Percentiles rank a stretch among this genome's conserved stretches.
Evolutionary conservation across 2,329 filamentous ascomycete genomes (phyloP).

Genomic region (Calonectria hawksworthii): DNA sequence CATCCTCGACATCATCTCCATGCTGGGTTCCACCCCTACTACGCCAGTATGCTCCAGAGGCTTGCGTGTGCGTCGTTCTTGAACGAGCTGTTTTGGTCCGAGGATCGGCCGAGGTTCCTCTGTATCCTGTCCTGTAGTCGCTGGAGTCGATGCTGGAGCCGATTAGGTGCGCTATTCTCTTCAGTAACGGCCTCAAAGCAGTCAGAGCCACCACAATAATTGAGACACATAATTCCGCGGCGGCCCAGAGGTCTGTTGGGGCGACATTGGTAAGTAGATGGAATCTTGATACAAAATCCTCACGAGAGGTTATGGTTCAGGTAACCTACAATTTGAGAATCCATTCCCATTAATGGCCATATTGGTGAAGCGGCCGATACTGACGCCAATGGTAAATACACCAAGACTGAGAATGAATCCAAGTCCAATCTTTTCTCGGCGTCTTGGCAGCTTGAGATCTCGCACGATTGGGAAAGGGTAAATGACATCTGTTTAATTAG

Average conservation of each 20-base stretch:
- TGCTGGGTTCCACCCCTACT: background rate
- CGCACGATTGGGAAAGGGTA: slow-evolving; percentile 40
- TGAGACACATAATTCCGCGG: slow-evolving; percentile 34
- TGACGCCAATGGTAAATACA: slow-evolving; percentile 38
- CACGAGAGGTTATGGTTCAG: background rate
- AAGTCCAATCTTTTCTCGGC: slow-evolving; percentile 39
- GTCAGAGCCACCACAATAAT: slow-evolving; percentile 34
- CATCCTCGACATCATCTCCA: background rate
- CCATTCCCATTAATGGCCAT: slow-evolving; percentile 27
- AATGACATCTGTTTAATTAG: slow-evolving; percentile 27
- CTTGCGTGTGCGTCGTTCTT: background rate
- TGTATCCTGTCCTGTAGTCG: slow-evolving; percentile 9
- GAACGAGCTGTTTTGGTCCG: background rate
- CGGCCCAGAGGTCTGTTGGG: slow-evolving; percentile 32
- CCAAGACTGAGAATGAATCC: slow-evolving; percentile 36
- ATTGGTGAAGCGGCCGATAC: slow-evolving; percentile 39
- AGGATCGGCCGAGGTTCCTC: background rate
- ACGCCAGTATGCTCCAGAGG: slow-evolving; percentile 16
- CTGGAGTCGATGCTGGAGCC: slow-evolving; percentile 4
- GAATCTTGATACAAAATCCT: background rate
- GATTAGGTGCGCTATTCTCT: slow-evolving; percentile 22
- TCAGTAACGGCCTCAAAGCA: slow-evolving; percentile 27
- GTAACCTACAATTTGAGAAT: slow-evolving; percentile 29
- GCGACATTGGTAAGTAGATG: background rate
- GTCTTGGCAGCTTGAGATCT: slow-evolving; percentile 32